Evolutionary conservation across 805 yeast genomes (phyloP).

Genomic region (Yarrowia phangngaensis): DNA sequence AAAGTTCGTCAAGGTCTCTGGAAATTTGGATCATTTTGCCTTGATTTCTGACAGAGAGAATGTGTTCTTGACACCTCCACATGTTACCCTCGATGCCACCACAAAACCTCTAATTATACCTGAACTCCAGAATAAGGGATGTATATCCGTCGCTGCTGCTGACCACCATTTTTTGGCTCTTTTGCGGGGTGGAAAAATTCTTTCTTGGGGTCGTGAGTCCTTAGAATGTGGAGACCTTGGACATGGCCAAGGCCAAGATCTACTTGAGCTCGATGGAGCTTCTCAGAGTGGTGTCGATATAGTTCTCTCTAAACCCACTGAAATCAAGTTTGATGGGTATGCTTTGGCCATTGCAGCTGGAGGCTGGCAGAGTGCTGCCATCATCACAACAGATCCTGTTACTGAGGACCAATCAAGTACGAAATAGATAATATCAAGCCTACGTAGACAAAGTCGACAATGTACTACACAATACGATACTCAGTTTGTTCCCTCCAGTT

Average conservation of each 20-base stretch:
- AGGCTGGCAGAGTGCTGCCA: conserved; percentile 78
- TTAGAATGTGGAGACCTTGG: conserved; percentile 68
- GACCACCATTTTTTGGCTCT: conserved; percentile 69
- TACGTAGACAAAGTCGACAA: too few species aligned
- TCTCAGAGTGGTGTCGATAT: conserved; percentile 24
- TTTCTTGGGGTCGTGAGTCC: conserved; percentile 68
- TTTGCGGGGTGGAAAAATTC: conserved; percentile 53
- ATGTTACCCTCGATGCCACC: neutral
- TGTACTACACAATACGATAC: too few species aligned
- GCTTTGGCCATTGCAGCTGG: conserved; percentile 64
- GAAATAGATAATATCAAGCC: too few species aligned
- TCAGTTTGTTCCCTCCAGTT: too few species aligned
- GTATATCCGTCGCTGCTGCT: conserved; percentile 60
- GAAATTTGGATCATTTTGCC: conserved; percentile 53
- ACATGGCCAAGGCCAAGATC: conserved; percentile 43
- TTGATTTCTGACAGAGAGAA: conserved; percentile 52
- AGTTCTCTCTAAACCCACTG: conserved; percentile 44
- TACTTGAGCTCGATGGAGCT: conserved; percentile 26
- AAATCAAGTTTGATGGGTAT: conserved; percentile 39
- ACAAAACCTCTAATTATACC: conserved; percentile 41
- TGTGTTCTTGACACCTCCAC: conserved; percentile 38
- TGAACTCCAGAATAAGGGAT: conserved; percentile 47
- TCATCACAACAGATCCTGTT: conserved; percentile 37
- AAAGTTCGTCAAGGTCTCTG: conserved; percentile 50
- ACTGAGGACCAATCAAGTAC: too few species aligned